Evolutionary conservation across 352 stramenopile species (phyloP).

Genomic region (Blastocystis sp.): DNA sequence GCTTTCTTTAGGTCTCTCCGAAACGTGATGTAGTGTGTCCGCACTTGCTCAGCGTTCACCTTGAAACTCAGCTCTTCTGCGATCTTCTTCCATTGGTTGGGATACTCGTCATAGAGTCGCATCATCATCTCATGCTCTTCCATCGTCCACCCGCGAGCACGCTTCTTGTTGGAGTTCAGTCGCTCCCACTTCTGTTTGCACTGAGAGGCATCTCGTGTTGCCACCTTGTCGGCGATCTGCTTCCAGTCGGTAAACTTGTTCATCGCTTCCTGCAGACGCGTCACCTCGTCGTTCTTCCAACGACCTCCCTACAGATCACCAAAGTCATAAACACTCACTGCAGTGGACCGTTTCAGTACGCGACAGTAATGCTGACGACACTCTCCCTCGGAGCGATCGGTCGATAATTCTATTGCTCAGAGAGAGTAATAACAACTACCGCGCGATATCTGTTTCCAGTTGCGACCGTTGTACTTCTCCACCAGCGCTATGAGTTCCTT

Average conservation of each 20-base stretch:
- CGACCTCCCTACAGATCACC: not conserved
- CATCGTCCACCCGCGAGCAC: not conserved
- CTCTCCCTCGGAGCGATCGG: not conserved
- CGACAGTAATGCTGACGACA: constrained; percentile 17
- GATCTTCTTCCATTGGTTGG: not conserved
- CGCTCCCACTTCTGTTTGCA: constrained; percentile 12
- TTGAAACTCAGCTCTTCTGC: not conserved
- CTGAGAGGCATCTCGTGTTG: not conserved
- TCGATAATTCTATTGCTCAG: not conserved
- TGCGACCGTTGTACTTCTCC: not conserved
- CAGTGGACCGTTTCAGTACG: not conserved
- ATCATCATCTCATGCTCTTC: not conserved
- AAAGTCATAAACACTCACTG: not conserved
- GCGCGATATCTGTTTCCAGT: not conserved
- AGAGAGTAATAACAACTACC: not conserved
- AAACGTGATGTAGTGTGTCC: not conserved
- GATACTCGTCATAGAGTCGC: not conserved
- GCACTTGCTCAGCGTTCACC: not conserved
- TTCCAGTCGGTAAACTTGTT: not conserved
- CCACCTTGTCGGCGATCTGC: not conserved
- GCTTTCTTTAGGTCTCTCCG: not conserved
- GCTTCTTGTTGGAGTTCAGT: not conserved
- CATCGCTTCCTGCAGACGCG: not conserved
- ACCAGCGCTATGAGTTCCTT: not conserved
- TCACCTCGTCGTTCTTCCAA: constrained; percentile 7